Conservation (phyloP, 1,284 basidiomycete genomes). For the Naganishia cerealis region DNA sequence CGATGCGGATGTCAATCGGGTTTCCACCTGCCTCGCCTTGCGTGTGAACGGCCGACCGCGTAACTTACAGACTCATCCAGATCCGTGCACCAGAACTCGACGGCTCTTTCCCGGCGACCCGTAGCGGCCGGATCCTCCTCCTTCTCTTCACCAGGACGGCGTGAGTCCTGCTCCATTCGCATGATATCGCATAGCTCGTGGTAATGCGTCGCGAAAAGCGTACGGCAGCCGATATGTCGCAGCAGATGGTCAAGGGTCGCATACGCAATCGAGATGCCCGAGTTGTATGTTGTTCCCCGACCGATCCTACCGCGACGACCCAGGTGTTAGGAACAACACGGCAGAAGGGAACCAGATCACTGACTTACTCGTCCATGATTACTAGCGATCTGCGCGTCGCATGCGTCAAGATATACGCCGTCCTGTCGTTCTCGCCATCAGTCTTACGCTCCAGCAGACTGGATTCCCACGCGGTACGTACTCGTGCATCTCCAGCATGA, state of each 20-base stretch:
- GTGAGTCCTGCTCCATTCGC: slow-evolving; percentile 47
- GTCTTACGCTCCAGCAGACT: not conserved
- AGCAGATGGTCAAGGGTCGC: slow-evolving; percentile 81
- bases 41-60: slow-evolving; percentile 43
- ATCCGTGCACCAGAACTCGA: slow-evolving; percentile 86
- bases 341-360: not conserved
- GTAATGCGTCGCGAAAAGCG: slow-evolving; percentile 95
- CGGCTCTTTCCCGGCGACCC: slow-evolving; percentile 51
- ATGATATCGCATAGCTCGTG: slow-evolving; percentile 88
- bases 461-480: slow-evolving; percentile 35
- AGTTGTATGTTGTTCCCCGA: slow-evolving; percentile 85
- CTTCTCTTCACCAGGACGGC: slow-evolving; percentile 12
- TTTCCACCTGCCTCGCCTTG: not conserved
- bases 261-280: slow-evolving; percentile 90
- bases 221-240: slow-evolving; percentile 70
- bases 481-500: slow-evolving; percentile 62
- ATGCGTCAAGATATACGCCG: slow-evolving; percentile 63
- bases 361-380: slow-evolving; percentile 80
- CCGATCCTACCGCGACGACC: slow-evolving; percentile 60
- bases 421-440: slow-evolving; percentile 38
- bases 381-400: slow-evolving; percentile 81
- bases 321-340: not conserved
- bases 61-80: slow-evolving; percentile 70
- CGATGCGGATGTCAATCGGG: not conserved
- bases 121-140: not conserved